Percentiles rank a stretch among this genome's conserved stretches.
Conservation (phyloP, 164 flowering plant species). For the Echeveria elegans region DNA sequence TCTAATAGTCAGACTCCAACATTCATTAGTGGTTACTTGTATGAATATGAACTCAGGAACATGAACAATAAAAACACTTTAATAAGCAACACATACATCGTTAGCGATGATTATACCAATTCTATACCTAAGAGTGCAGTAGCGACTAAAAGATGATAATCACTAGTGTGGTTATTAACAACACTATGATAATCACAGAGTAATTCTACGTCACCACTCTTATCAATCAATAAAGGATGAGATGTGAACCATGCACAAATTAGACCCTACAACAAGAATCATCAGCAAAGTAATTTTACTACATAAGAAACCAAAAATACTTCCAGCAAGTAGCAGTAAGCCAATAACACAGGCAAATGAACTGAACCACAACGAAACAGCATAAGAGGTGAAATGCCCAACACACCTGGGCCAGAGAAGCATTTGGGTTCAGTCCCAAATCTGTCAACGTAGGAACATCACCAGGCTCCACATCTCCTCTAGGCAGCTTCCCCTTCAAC, state of each 20-base stretch:
- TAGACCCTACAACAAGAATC: neutral
- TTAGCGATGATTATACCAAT: no score
- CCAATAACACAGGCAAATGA: neutral
- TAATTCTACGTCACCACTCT: neutral
- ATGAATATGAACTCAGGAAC: no score
- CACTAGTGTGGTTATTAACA: no score
- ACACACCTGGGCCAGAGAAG: slow-evolving; percentile 53
- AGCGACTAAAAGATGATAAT: neutral
- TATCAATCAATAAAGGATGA: neutral
- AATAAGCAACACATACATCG: no score
- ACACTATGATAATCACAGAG: no score
- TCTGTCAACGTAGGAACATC: slow-evolving; percentile 76
- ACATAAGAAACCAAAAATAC: neutral
- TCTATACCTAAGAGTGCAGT: neutral
- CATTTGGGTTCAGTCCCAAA: slow-evolving; percentile 60
- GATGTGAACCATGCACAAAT: neutral
- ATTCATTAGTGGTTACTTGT: no score
- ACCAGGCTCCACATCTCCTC: slow-evolving; percentile 85
- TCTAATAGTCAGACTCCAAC: no score
- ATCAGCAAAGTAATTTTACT: no score
- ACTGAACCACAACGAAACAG: neutral
- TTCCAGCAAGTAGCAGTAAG: neutral
- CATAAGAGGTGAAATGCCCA: neutral
- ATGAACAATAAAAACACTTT: no score
- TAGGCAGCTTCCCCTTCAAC: slow-evolving; percentile 59